These are phyloP conservation scores for Metarhizium album DNA, from an alignment of 2,329 filamentous ascomycete genomes.

Conservation along the genomic window DNA sequence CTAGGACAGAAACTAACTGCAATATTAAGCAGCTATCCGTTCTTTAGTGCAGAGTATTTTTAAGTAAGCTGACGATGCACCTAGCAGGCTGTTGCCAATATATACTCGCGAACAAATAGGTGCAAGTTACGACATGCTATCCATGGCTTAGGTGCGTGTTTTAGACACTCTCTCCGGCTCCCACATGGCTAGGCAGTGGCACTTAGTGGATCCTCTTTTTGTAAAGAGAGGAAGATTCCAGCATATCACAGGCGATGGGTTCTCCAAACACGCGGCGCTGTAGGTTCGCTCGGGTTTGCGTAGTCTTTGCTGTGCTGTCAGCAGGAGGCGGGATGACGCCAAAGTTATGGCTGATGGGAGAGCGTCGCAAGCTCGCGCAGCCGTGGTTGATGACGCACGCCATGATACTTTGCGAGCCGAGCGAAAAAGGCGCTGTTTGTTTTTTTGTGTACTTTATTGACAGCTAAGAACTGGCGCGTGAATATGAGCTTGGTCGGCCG, in stretches of 20 bases:
- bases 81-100: not conserved
- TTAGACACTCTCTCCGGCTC: not conserved
- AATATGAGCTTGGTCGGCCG: not conserved
- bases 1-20: not conserved
- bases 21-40: not conserved
- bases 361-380: no score
- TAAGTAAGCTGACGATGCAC: not conserved
- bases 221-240: not conserved
- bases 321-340: conserved; percentile 1
- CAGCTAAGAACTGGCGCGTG: not conserved
- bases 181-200: not conserved
- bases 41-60: no score
- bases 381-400: not conserved
- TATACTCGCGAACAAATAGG: not conserved
- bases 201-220: not conserved
- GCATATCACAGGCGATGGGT: not conserved
- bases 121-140: not conserved
- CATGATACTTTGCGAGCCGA: not conserved
- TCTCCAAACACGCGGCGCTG: not conserved
- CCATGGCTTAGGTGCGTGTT: no score
- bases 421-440: not conserved
- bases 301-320: not conserved
- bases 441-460: not conserved
- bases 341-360: not conserved
- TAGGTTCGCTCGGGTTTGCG: not conserved